phyloP scores from a whole-genome alignment of 2,329 filamentous ascomycete genomes.

The Chaetomiaceae sp. region DNA sequence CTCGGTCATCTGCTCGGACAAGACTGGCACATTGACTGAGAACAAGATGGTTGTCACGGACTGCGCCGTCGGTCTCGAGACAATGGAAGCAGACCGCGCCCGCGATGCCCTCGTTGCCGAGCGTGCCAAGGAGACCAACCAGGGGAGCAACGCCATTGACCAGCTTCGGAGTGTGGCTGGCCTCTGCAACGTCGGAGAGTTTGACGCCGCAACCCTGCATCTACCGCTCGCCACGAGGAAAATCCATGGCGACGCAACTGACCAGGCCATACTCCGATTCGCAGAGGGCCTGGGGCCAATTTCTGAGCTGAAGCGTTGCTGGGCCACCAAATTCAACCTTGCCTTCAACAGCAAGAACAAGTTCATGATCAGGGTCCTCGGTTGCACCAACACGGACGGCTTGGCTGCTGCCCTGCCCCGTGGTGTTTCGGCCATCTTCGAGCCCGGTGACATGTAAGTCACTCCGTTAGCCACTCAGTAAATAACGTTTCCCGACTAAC shows the following conservation, averaged over 20 bases:
- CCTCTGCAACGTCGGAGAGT: conserved; percentile 71
- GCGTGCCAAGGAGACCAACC: conserved; percentile 22
- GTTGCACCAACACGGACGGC: conserved; percentile 37
- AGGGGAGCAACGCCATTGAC: conserved; percentile 41
- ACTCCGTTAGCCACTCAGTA: conserved; percentile 27
- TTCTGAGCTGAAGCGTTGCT: conserved; percentile 54
- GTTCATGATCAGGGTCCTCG: conserved; percentile 66
- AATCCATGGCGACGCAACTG: conserved; percentile 71
- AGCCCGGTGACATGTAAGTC: background rate
- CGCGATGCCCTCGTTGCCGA: conserved; percentile 35
- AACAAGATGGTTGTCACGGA: conserved; percentile 72
- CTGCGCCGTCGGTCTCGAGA: conserved; percentile 52
- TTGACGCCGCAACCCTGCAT: conserved; percentile 60
- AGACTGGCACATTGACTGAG: conserved; percentile 66
- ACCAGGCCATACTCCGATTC: conserved; percentile 68
- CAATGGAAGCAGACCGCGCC: conserved; percentile 48
- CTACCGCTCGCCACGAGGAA: conserved; percentile 56
- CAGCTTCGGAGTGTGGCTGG: conserved; percentile 59
- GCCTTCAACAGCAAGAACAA: conserved; percentile 83
- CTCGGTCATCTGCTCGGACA: conserved; percentile 71
- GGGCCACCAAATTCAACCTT: conserved; percentile 62
- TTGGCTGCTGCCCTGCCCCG: conserved; percentile 36
- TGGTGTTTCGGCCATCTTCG: background rate
- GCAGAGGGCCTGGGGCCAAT: conserved; percentile 61
- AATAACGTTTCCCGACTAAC: conserved; percentile 20